Evolutionary conservation across 1,284 basidiomycete species (phyloP).

Genomic region (Tilletia horrida): DNA sequence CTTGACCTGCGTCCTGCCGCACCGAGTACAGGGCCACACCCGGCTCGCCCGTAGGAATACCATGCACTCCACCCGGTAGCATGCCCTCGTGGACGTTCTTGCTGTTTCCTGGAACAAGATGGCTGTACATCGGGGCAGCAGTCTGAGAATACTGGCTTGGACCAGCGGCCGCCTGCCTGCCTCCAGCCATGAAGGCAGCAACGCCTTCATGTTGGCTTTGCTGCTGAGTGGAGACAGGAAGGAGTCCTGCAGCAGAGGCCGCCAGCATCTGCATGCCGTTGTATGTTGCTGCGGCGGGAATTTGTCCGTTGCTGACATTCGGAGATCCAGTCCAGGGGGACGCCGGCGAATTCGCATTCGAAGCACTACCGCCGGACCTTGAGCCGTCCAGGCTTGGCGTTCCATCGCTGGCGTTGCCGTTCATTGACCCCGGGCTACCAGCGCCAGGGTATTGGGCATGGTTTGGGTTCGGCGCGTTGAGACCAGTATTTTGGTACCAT

Average conservation of each 20-base stretch:
- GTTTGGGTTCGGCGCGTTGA: slow-evolving; percentile 24
- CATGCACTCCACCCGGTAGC: not conserved
- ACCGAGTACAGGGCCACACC: slow-evolving; percentile 5
- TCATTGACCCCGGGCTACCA: not conserved
- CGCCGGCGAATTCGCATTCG: not conserved
- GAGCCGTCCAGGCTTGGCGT: slow-evolving; percentile 14
- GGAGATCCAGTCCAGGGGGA: slow-evolving; percentile 7
- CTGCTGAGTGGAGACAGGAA: not conserved
- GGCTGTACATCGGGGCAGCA: slow-evolving; percentile 28
- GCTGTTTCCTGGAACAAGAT: slow-evolving; percentile 22
- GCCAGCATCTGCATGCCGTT: not conserved
- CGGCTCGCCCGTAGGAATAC: not conserved
- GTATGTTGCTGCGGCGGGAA: slow-evolving; percentile 24
- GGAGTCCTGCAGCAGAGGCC: not conserved
- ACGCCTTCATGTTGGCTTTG: not conserved
- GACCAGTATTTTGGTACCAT: not conserved
- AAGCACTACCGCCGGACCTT: not conserved
- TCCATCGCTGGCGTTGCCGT: slow-evolving; percentile 7
- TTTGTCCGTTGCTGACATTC: slow-evolving; percentile 32
- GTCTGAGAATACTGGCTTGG: slow-evolving; percentile 32
- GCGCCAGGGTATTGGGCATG: not conserved
- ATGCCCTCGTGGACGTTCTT: slow-evolving; percentile 22
- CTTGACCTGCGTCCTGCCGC: not conserved
- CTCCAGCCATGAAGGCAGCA: not conserved
- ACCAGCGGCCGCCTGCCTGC: not conserved